Conservation (phyloP, 306 rosid genomes). For the Quercus parvula region DNA sequence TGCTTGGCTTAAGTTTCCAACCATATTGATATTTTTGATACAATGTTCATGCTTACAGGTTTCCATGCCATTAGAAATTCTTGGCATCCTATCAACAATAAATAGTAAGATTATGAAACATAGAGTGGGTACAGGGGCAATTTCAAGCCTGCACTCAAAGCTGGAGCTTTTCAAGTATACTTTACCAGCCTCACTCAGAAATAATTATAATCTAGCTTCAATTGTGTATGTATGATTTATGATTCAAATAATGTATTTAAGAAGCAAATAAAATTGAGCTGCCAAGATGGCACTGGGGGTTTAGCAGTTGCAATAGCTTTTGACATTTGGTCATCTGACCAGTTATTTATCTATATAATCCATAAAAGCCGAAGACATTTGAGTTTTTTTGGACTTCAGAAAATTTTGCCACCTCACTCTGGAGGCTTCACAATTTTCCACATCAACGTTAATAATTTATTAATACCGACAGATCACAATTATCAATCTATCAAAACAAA, state of each 20-base stretch:
- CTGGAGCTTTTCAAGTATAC: neutral
- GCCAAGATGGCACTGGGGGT: neutral
- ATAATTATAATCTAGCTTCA: neutral
- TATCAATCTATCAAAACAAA: too few species aligned
- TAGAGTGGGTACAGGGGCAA: neutral
- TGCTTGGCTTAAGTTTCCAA: neutral
- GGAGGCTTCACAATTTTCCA: too few species aligned
- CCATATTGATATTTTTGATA: neutral
- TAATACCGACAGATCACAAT: too few species aligned
- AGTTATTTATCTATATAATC: neutral
- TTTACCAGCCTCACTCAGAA: neutral
- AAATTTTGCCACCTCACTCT: too few species aligned
- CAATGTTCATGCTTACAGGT: slow-evolving; percentile 19
- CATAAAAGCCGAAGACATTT: too few species aligned
- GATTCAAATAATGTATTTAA: neutral
- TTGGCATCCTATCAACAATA: neutral
- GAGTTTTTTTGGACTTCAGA: too few species aligned
- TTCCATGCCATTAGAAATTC: neutral
- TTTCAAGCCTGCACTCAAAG: neutral
- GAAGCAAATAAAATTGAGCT: neutral
- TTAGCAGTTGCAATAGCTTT: neutral
- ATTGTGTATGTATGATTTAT: neutral
- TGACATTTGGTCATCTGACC: neutral
- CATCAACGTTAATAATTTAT: too few species aligned
- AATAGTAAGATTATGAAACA: neutral